phyloP scores from a whole-genome alignment of 306 rosid species.

The Begonia peltatifolia region DNA sequence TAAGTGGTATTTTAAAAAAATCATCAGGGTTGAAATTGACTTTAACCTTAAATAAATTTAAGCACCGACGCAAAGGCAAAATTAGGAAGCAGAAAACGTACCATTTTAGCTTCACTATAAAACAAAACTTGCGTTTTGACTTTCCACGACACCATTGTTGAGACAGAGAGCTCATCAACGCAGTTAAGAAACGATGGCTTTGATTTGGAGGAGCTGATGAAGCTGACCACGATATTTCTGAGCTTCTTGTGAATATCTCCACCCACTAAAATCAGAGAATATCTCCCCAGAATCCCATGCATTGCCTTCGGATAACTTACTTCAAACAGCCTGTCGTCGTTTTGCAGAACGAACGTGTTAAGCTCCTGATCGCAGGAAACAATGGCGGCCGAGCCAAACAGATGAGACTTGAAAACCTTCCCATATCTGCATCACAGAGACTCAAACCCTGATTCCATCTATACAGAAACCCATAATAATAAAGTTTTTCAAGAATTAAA shows the following conservation, averaged over 20 bases:
- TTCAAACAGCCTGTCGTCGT: conserved; percentile 54
- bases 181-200: conserved; percentile 26
- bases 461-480: too few species aligned
- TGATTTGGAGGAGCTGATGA: conserved; percentile 35
- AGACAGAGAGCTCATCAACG: conserved; percentile 30
- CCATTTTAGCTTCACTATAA: conserved; percentile 53
- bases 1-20: too few species aligned
- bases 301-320: conserved; percentile 56
- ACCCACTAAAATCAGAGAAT: conserved; percentile 25
- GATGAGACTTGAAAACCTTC: conserved; percentile 59
- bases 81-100: conserved; percentile 9
- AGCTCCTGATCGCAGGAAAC: conserved; percentile 71
- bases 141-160: conserved; percentile 45
- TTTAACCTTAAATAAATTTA: too few species aligned
- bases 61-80: not conserved
- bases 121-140: conserved; percentile 27
- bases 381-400: conserved; percentile 54
- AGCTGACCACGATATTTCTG: conserved; percentile 24
- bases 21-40: too few species aligned
- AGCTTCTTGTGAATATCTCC: conserved; percentile 68
- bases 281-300: conserved; percentile 52
- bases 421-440: conserved; percentile 38
- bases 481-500: not conserved
- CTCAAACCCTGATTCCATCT: too few species aligned
- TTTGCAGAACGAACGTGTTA: conserved; percentile 59